Conservation (phyloP, 2,329 filamentous ascomycete species). For the Malbranchea zuffiana region DNA sequence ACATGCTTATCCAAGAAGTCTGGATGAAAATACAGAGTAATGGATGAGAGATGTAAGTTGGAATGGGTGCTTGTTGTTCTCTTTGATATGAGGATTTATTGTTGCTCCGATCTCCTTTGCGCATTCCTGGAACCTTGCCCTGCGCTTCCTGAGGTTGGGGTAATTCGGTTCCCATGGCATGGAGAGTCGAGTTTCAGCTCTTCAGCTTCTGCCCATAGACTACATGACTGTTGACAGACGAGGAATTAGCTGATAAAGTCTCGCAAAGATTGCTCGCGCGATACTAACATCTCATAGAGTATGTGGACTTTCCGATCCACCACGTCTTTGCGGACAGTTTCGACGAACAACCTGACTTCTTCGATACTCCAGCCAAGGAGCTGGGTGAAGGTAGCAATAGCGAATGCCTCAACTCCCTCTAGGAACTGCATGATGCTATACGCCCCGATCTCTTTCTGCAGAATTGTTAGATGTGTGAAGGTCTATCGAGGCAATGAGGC, state of each 20-base stretch:
- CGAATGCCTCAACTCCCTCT: conserved; percentile 17
- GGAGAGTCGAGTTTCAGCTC: no score
- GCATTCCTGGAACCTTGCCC: no score
- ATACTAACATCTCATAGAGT: conserved; percentile 4
- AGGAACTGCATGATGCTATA: conserved; percentile 13
- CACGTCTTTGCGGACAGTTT: not conserved
- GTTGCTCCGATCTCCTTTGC: no score
- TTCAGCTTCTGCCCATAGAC: conserved; percentile 10
- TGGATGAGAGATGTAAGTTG: no score
- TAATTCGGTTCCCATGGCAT: no score
- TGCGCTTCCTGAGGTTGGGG: no score
- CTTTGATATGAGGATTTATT: no score
- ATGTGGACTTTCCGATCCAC: not conserved
- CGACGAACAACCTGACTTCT: conserved; percentile 2
- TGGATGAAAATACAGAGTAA: no score
- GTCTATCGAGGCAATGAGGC: not conserved
- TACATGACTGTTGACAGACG: conserved; percentile 2
- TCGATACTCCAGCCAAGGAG: conserved; percentile 16
- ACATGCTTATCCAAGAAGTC: no score
- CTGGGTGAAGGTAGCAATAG: conserved; percentile 13
- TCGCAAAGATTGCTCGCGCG: not conserved
- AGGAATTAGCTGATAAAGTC: not conserved
- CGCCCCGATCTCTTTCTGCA: conserved; percentile 15
- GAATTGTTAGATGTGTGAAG: not conserved
- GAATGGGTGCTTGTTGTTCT: no score